Conservation (phyloP, 176 grass and related monocot genomes). For the Musa acuminata region DNA sequence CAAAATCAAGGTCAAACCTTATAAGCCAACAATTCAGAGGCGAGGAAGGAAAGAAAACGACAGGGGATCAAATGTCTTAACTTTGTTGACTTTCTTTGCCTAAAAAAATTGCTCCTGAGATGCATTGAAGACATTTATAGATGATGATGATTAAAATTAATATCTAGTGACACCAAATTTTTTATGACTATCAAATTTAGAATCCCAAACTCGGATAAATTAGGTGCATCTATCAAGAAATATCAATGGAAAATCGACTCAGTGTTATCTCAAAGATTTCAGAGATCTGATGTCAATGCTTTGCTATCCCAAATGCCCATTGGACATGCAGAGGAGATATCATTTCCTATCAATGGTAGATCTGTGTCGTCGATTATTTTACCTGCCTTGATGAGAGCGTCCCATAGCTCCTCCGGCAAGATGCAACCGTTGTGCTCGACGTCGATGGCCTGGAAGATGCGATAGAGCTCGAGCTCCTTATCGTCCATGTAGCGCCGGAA, state of each 20-base stretch:
- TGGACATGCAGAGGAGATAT: not conserved
- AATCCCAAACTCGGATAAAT: not conserved
- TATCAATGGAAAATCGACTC: not conserved
- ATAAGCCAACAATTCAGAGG: not conserved
- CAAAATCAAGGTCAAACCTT: not conserved
- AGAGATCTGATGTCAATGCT: not conserved
- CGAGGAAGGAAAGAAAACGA: not conserved
- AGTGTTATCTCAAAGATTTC: not conserved
- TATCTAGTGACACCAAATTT: no score
- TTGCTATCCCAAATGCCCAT: not conserved
- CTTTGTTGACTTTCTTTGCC: not conserved
- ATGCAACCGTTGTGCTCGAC: slow-evolving; percentile 94
- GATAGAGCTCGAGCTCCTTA: slow-evolving; percentile 84
- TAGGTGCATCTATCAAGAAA: not conserved
- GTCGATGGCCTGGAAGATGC: slow-evolving; percentile 86
- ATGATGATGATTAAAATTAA: no score
- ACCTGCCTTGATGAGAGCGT: slow-evolving; percentile 85
- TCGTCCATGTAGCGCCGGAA: slow-evolving; percentile 74
- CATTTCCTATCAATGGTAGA: not conserved
- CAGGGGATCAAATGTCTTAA: not conserved
- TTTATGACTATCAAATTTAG: no score
- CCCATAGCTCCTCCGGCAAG: slow-evolving; percentile 73
- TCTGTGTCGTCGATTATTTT: slow-evolving; percentile 16
- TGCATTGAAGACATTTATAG: not conserved
- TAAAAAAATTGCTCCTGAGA: not conserved